Conservation (phyloP, 768 basidiomycete species). For the Mycena floridula region DNA sequence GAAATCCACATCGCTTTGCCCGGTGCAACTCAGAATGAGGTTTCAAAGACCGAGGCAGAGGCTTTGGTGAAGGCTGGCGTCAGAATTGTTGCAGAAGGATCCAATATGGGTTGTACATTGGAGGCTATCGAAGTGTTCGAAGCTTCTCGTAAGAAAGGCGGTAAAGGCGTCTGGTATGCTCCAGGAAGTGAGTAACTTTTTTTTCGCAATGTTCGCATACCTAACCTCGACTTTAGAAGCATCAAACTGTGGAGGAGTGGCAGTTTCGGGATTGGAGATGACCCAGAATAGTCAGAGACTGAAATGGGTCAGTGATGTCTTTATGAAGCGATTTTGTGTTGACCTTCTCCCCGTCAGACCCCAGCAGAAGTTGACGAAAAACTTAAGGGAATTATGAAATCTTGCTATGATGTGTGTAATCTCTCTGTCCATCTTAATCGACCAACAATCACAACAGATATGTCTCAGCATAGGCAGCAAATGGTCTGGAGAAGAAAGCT, state of each 20-base stretch:
- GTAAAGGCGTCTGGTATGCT: constrained; percentile 58
- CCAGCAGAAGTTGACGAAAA: constrained; percentile 64
- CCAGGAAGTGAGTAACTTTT: constrained; percentile 52
- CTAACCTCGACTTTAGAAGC: constrained; percentile 27
- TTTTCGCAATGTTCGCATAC: background rate
- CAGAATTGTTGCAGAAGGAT: constrained; percentile 69
- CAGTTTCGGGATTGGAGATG: constrained; percentile 76
- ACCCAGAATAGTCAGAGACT: constrained; percentile 69
- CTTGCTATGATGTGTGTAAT: constrained; percentile 41
- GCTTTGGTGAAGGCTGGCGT: constrained; percentile 63
- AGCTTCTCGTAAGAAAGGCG: constrained; percentile 43
- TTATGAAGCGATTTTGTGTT: no score
- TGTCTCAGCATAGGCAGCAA: constrained; percentile 53
- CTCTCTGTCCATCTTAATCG: background rate
- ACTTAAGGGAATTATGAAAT: constrained; percentile 66
- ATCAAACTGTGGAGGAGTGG: constrained; percentile 70
- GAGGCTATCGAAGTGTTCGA: constrained; percentile 74
- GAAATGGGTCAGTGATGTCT: constrained; percentile 58
- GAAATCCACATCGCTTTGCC: constrained; percentile 66
- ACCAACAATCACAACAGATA: constrained; percentile 21
- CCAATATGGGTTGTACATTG: constrained; percentile 72
- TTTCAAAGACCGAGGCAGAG: constrained; percentile 62
- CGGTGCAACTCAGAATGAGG: constrained; percentile 68
- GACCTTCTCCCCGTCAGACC: no score
- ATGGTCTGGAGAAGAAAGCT: constrained; percentile 39